phyloP scores from a whole-genome alignment of 148 eudicot species.

The Beta vulgaris region DNA sequence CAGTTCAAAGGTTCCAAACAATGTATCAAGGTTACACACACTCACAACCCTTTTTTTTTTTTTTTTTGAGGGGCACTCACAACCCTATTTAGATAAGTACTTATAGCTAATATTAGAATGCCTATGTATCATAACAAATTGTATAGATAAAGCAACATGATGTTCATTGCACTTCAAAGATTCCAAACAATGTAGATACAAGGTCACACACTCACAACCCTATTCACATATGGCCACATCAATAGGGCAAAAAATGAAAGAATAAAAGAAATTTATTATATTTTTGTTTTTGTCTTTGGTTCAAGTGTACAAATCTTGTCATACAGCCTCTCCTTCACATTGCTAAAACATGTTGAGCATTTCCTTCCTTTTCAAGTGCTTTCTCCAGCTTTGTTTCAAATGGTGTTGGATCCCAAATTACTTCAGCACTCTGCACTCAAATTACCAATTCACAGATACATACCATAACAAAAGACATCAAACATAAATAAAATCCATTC shows the following conservation, averaged over 20 bases:
- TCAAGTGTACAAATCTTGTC: background rate
- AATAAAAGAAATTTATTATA: background rate
- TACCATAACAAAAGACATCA: constrained; percentile 5
- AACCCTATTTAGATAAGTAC: no score
- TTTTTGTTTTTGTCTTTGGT: no score
- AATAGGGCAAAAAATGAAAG: constrained; percentile 1
- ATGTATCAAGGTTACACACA: no score
- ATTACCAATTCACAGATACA: background rate
- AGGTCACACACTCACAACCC: background rate
- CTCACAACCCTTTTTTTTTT: no score
- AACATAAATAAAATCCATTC: background rate
- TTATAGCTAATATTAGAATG: no score
- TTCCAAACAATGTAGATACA: background rate
- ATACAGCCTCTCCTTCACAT: background rate
- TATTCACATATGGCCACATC: background rate
- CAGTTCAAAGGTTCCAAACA: no score
- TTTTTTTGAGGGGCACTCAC: no score
- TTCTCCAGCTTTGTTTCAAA: constrained; percentile 51
- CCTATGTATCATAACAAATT: no score
- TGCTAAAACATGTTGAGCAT: constrained; percentile 15
- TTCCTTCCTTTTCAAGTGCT: constrained; percentile 35
- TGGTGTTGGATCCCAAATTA: constrained; percentile 39
- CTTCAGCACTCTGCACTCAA: constrained; percentile 40
- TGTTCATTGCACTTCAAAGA: background rate
- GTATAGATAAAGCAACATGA: background rate